Evolutionary conservation across 192 early-diverging fungal genomes (phyloP).

Genomic region (Entomortierella beljakovae): DNA sequence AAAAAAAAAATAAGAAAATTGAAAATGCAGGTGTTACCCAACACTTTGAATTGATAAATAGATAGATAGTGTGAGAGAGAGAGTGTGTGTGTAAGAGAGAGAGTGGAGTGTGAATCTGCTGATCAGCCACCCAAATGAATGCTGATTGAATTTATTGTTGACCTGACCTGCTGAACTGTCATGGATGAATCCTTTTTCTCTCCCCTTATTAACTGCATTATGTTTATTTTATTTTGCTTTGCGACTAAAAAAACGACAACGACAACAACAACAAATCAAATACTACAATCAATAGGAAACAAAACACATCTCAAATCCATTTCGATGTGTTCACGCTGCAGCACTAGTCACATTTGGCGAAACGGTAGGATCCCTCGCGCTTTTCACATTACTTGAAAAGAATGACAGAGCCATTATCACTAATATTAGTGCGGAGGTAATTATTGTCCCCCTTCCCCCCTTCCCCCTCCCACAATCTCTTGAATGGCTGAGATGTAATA

Average conservation of each 20-base stretch:
- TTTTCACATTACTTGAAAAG: conserved; percentile 53
- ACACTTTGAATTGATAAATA: too few species aligned
- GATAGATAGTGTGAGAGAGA: not conserved
- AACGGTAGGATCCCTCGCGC: conserved; percentile 62
- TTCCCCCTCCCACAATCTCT: too few species aligned
- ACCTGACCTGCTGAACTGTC: too few species aligned
- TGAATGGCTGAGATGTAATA: too few species aligned
- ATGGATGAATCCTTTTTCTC: too few species aligned
- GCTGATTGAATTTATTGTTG: not conserved
- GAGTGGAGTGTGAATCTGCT: not conserved
- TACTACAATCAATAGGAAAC: conserved; percentile 66
- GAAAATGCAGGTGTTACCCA: not conserved
- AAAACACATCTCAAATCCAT: conserved; percentile 59
- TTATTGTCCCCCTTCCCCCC: not conserved
- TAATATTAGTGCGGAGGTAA: conserved; percentile 63
- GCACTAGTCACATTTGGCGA: conserved; percentile 67
- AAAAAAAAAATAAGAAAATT: not conserved
- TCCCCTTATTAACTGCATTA: too few species aligned
- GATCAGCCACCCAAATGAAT: too few species aligned
- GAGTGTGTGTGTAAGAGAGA: not conserved
- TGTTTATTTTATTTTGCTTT: not conserved
- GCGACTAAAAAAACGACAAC: not conserved
- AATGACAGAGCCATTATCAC: conserved; percentile 60
- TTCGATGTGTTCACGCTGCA: conserved; percentile 61
- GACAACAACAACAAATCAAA: too few species aligned